These are phyloP conservation scores for Rhynchospora breviuscula DNA, from an alignment of 176 grass and related monocot species.

Conservation along the genomic window DNA sequence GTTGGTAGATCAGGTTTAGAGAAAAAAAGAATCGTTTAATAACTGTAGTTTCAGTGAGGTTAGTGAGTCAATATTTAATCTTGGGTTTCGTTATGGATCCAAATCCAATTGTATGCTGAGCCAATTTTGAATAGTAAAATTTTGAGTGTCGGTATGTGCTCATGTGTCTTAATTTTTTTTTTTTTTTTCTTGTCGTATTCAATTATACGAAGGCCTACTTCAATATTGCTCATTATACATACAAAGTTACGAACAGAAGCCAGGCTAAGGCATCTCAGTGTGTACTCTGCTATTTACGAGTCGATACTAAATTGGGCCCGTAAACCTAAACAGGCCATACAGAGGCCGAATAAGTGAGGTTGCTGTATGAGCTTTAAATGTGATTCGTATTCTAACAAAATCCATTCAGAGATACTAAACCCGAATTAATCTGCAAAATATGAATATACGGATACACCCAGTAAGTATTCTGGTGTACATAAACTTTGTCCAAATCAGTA, in stretches of 20 bases:
- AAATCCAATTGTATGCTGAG: slow-evolving; percentile 21
- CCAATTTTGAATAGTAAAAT: slow-evolving; percentile 26
- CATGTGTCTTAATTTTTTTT: slow-evolving; percentile 7
- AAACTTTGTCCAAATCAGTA: not conserved
- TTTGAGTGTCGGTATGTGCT: not conserved
- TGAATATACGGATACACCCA: not conserved
- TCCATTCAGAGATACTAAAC: not conserved
- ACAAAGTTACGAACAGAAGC: not conserved
- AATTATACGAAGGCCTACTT: not conserved
- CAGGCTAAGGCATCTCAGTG: not conserved
- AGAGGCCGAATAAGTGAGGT: not conserved
- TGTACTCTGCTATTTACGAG: not conserved
- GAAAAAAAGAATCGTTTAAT: not conserved
- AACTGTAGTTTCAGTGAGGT: slow-evolving; percentile 8
- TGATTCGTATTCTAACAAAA: not conserved
- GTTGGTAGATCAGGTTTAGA: slow-evolving; percentile 9
- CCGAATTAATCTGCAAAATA: not conserved
- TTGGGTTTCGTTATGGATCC: not conserved
- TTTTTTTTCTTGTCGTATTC: not conserved
- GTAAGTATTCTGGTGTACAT: not conserved
- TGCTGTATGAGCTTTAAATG: not conserved
- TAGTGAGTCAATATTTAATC: not conserved
- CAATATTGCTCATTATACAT: not conserved
- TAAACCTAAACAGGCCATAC: not conserved
- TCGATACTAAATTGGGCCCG: not conserved